Evolutionary conservation across 345 rosid genomes (phyloP), one percentile per base, ranked within the genome.

Genomic region (Melastoma malabathricum): DNA sequence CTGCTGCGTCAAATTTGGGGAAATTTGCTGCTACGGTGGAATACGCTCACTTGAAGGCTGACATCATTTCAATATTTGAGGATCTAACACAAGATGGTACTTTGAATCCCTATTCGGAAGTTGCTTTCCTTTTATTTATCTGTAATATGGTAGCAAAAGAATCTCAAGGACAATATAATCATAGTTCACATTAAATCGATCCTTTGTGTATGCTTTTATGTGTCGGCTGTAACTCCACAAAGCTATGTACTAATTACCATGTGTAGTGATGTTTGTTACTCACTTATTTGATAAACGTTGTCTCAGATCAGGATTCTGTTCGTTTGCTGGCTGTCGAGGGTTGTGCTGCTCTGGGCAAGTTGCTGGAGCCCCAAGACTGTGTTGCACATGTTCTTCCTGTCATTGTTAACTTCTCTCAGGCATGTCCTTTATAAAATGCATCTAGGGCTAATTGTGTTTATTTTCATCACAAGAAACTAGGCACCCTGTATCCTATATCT

Each of bases 11-110:
- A 13, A 90, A 86, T 64, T 75, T 90, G 44, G 96, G 94, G 52
- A 90, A 77, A 64, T 86, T 83, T 80, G 96, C 98, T 69, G 94
- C 94, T 10, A 86, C 98, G 14, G 81, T 90, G 55, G 96, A 90
- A 48, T 63, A 79, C 57, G 65, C 83, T 49, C 78, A 82, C 79
- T 71, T 90, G 80, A 90, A 84, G 71, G 55, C 81, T 34, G 96
- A 90, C 29, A 67, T 86, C 64, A 84, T 90, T 90, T 69, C 89
- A 22, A 80, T 86, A 67, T 90, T 84, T 64, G 94, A 90, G 51
- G 94, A 90, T 65, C 82, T 90, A 58, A 90, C 96, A 15, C 98
- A 86, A 44, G 98, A 90, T 80, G 96, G 98, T 90, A 82, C 47
- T 61, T 46, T 29, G 44, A 50, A 29, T 52, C 10, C 52, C 7